A percentile compares a stretch with the other conserved stretches of the same genome.
Conservation (phyloP, 768 basidiomycete species). For the Coprinellus aureogranulatus region DNA sequence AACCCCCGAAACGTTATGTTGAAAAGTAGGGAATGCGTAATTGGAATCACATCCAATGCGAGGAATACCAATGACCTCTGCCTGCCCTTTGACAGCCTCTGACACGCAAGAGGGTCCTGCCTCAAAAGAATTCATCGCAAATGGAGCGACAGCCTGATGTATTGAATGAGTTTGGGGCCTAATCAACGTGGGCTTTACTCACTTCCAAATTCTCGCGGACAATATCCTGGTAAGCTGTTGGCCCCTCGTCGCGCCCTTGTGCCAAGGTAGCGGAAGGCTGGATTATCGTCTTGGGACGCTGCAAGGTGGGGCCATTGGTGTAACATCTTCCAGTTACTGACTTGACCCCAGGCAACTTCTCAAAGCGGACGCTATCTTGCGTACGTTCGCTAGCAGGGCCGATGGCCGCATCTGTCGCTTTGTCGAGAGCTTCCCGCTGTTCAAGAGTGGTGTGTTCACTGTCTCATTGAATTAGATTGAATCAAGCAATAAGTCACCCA, state of each 20-base stretch:
- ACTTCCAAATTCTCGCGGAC: neutral
- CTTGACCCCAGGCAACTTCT: neutral
- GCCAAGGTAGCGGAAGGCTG: neutral
- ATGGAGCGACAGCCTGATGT: neutral
- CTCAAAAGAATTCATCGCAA: neutral
- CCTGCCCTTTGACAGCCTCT: neutral
- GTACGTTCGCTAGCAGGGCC: neutral
- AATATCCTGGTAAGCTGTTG: neutral
- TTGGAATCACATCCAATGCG: neutral
- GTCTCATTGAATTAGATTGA: too few species aligned
- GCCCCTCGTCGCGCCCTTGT: neutral
- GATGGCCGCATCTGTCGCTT: neutral
- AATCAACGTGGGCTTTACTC: neutral
- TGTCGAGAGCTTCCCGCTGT: too few species aligned
- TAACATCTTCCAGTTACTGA: neutral
- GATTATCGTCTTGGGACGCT: neutral
- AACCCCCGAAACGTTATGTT: neutral
- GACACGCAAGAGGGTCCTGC: neutral
- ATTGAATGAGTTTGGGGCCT: neutral
- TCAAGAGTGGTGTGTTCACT: too few species aligned
- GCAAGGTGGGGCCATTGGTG: neutral
- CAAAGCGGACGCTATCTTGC: neutral
- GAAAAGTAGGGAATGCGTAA: neutral
- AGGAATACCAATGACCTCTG: neutral
- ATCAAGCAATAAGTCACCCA: too few species aligned